Base-by-base conservation (phyloP, 257 asterid species). In the Penstemon eatonii region DNA sequence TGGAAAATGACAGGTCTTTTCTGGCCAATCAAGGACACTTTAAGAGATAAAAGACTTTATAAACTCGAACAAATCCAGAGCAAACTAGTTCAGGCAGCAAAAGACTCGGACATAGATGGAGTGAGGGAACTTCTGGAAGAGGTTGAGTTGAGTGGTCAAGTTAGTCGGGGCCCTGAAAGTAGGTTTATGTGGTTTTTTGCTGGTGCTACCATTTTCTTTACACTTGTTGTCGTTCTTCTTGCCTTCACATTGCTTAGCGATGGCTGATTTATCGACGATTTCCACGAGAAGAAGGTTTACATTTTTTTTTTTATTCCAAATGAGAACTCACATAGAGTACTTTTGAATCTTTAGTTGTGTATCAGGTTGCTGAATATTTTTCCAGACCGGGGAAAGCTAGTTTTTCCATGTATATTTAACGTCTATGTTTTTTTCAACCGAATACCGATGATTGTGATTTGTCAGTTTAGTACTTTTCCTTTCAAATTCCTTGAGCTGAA, bases 1-100 rank as follows among this genome's bases (percentile, higher is more conserved):
- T 94, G 99, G 99, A 89, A 86, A 78, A 76, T 87, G 95, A 85
- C 86, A 0, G 82, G 87, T 56, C 72, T 87, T 15, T 86, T 89
- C 75, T 89, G 99, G 99, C 97, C 96, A 5, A 61, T 78, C 18
- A 87, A 86, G 77, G 86, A 83, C 61, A 68, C 73, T 7, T 75
- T 83, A 38, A 78, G 75, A 73, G 56, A 10, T 0, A 68, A 51
- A 42, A 81, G 85, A 75, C 82, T 87, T 18, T 60, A 70, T 7
- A 90, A 82, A 60, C 95, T 94, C 3, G 97, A 87, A 70, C 82
- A 79, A 69, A 78, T 94, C 63, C 90, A 85, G 57, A 76, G 79
- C 65, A 73, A 79, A 68, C 81, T 94, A 70, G 63, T 75, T 69
- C 90, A 81, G 73, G 99, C 99, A 13, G 96, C 97, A 0, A 94